phyloP scores from a whole-genome alignment of 768 basidiomycete species.

The Grammothele lineata region DNA sequence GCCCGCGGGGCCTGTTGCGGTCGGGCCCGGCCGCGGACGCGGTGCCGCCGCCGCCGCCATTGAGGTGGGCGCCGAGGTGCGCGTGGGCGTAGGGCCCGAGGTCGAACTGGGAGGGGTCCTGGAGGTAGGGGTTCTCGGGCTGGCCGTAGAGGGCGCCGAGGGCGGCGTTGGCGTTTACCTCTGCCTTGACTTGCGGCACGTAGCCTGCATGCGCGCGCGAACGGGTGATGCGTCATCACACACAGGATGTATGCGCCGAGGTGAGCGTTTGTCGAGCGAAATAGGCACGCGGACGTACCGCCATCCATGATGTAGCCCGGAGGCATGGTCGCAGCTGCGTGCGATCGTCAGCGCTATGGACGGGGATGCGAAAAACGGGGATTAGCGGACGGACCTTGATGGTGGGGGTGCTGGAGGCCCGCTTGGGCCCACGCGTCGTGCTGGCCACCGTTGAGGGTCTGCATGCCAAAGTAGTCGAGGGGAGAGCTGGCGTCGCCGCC shows the following conservation, averaged over 20 bases:
- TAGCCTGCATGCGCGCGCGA: too few relatives aligned
- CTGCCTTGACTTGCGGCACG: conserved; percentile 10
- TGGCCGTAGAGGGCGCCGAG: conserved; percentile 9
- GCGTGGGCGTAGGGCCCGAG: conserved; percentile 7
- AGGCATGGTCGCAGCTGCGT: too few relatives aligned
- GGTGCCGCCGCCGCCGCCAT: background rate
- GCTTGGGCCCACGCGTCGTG: conserved; percentile 8
- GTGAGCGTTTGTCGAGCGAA: too few relatives aligned
- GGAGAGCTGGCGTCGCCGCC: conserved; percentile 9
- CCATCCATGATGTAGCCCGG: too few relatives aligned
- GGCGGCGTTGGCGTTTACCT: conserved; percentile 6
- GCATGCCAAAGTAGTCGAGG: conserved; percentile 11
- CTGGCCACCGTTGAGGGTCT: background rate
- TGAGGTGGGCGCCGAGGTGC: background rate
- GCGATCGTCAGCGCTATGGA: background rate
- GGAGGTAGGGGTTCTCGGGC: conserved; percentile 3
- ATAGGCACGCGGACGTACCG: too few relatives aligned
- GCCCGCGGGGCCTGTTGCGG: conserved; percentile 8
- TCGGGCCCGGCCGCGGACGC: conserved; percentile 4
- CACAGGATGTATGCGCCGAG: too few relatives aligned
- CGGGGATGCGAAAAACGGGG: background rate
- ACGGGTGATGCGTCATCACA: background rate
- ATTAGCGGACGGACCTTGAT: background rate
- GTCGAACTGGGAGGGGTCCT: conserved; percentile 8
- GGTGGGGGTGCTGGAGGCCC: background rate